Conservation (phyloP, 257 asterid genomes). For the Pogostemon cablin region DNA sequence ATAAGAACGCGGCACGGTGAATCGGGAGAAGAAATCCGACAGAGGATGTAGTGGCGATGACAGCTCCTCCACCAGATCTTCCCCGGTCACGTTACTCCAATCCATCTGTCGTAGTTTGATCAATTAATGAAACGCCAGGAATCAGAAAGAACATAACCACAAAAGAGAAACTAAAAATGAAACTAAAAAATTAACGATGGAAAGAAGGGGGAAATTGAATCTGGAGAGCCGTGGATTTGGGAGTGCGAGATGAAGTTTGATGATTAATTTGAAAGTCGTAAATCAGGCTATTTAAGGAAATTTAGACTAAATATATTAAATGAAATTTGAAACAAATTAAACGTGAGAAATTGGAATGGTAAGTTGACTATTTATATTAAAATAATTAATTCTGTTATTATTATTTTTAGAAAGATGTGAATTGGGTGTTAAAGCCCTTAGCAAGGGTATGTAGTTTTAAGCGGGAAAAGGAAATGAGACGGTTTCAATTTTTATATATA, state of each 20-base stretch:
- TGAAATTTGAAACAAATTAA: too few relatives aligned
- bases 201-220: constrained; percentile 25
- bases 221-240: constrained; percentile 24
- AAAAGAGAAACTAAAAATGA: too few relatives aligned
- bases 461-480: too few relatives aligned
- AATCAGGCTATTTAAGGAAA: too few relatives aligned
- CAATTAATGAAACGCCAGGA: constrained; percentile 41
- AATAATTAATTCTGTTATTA: too few relatives aligned
- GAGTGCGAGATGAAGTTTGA: constrained; percentile 21
- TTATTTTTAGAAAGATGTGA: too few relatives aligned
- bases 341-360: too few relatives aligned
- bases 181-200: not conserved
- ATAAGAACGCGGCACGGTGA: constrained; percentile 72
- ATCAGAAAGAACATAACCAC: not conserved
- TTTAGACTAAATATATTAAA: too few relatives aligned
- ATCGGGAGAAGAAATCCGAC: constrained; percentile 79
- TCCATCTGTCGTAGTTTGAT: constrained; percentile 57
- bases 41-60: constrained; percentile 85
- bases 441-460: too few relatives aligned
- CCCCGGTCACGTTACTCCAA: constrained; percentile 87
- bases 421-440: too few relatives aligned
- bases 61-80: constrained; percentile 82
- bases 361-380: too few relatives aligned
- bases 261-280: not conserved
- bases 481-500: too few relatives aligned